Evolutionary conservation across 805 yeast species (phyloP).

Genomic region (Yamadazyma scolyti): DNA sequence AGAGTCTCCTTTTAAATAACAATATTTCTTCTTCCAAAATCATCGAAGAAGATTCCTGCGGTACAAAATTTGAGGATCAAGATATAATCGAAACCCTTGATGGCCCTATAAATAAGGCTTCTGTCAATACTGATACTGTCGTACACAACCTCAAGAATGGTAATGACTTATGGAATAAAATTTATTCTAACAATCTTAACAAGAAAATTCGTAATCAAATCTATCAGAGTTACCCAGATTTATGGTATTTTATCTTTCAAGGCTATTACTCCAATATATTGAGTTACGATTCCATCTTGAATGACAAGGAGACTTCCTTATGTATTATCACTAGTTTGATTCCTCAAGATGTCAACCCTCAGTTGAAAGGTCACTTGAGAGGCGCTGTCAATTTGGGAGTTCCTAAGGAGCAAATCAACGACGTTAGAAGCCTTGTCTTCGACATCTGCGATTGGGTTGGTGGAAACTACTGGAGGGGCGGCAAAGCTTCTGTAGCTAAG

Average conservation of each 20-base stretch:
- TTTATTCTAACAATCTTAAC: slow-evolving; percentile 70
- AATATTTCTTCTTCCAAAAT: slow-evolving; percentile 36
- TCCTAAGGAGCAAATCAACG: slow-evolving; percentile 55
- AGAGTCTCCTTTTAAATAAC: slow-evolving; percentile 22
- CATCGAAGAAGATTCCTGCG: slow-evolving; percentile 36
- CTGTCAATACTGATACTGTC: slow-evolving; percentile 25
- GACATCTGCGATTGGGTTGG: slow-evolving; percentile 74
- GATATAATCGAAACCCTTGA: slow-evolving; percentile 34
- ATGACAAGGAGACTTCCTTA: slow-evolving; percentile 68
- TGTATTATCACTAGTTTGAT: slow-evolving; percentile 76
- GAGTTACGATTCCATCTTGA: slow-evolving; percentile 60
- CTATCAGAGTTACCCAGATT: slow-evolving; percentile 76
- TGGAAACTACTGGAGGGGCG: slow-evolving; percentile 40
- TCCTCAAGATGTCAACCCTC: slow-evolving; percentile 93
- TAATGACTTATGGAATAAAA: slow-evolving; percentile 60
- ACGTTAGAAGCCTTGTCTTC: slow-evolving; percentile 59
- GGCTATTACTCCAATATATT: slow-evolving; percentile 78
- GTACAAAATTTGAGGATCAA: slow-evolving; percentile 30
- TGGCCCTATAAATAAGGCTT: slow-evolving; percentile 33
- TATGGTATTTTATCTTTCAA: slow-evolving; percentile 68
- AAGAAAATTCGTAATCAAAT: slow-evolving; percentile 64
- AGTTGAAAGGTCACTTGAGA: slow-evolving; percentile 81
- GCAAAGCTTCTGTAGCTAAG: slow-evolving; percentile 56
- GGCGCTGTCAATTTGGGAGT: slow-evolving; percentile 85
- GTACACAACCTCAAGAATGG: slow-evolving; percentile 47